Conservation (phyloP, 2,329 filamentous ascomycete species). For the Fusarium compactum region DNA sequence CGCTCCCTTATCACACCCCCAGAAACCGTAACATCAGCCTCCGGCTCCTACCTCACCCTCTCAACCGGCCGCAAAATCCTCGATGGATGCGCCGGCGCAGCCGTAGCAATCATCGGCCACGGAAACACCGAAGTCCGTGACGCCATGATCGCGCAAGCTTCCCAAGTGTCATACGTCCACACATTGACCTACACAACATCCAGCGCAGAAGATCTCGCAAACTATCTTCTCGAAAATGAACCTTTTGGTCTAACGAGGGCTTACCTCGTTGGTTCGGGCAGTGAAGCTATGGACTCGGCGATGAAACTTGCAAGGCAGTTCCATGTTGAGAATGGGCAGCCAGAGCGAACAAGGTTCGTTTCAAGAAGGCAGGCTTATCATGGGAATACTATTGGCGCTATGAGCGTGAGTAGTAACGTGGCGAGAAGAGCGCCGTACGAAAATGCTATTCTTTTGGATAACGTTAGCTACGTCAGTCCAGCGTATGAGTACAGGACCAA, state of each 20-base stretch:
- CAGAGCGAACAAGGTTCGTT: constrained; percentile 55
- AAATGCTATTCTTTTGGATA: constrained; percentile 48
- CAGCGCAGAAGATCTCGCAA: constrained; percentile 56
- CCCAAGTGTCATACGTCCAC: constrained; percentile 62
- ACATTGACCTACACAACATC: constrained; percentile 60
- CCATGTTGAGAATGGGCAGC: constrained; percentile 55
- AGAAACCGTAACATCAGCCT: constrained; percentile 57
- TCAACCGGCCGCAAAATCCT: constrained; percentile 61
- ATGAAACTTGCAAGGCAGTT: constrained; percentile 65
- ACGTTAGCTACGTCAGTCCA: constrained; percentile 71
- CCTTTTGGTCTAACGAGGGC: constrained; percentile 53
- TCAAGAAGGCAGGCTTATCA: constrained; percentile 60
- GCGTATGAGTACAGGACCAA: constrained; percentile 75
- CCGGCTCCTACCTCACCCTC: constrained; percentile 53
- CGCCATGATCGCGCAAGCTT: constrained; percentile 70
- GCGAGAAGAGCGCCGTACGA: constrained; percentile 72
- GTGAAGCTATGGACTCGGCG: constrained; percentile 60
- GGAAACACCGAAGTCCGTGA: constrained; percentile 69
- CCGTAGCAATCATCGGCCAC: constrained; percentile 69
- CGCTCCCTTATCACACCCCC: constrained; percentile 51
- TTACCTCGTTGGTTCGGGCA: constrained; percentile 52
- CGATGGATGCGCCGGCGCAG: constrained; percentile 80
- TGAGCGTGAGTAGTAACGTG: constrained; percentile 73
- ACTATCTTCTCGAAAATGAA: constrained; percentile 55
- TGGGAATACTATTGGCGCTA: constrained; percentile 69